Base-by-base conservation (phyloP, 2,329 filamentous ascomycete species). In the Epichloe uncinata region DNA sequence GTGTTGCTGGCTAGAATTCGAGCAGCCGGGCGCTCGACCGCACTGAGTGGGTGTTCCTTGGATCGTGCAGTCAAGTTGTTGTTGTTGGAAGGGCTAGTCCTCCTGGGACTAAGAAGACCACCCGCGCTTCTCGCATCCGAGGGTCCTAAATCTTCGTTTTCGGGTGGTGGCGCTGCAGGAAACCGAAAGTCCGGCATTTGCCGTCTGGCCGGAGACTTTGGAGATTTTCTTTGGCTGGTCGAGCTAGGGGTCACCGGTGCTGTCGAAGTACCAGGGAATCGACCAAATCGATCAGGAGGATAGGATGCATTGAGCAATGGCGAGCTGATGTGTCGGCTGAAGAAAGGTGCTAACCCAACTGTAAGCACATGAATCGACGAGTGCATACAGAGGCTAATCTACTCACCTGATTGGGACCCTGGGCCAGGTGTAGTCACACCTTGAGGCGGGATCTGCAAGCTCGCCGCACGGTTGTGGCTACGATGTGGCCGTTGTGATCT, bases 1-100 rank as follows among this genome's bases (percentile, higher is more conserved):
- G 87, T 94, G 15, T 84, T 83, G 34, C 85, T 83, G 3, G 89
- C 87, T 48, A 95, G 73, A 47, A 95, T 81, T 47, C 84, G 74
- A 5, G 83, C 77, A 16, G 77, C 72, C 13, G 74, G 69, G 58
- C 73, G 77, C 58, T 81, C 85, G 37, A 74, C 70, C 51, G 77
- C 76, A 16, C 66, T 71, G 4, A 73, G 72, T 47, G 74, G 67
- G 26, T 61, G 57, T 5, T 75, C 73, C 53, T 66, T 73, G 46
- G 65, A 55, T 54, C 69, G 70, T 34, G 69, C 55, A 5, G 71
- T 60, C 5, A 73, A 54, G 47, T 60, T 58, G 34, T 62, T 63
- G 4, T 58, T 56, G 11, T 71, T 71, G n/a, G 60, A 60, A 22
- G 58, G 50, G 18, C 4, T 26, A 53, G 60, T 52, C 53, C 62